Conservation (phyloP, 169 alveolate species). For the Cryptosporidium parvum region DNA sequence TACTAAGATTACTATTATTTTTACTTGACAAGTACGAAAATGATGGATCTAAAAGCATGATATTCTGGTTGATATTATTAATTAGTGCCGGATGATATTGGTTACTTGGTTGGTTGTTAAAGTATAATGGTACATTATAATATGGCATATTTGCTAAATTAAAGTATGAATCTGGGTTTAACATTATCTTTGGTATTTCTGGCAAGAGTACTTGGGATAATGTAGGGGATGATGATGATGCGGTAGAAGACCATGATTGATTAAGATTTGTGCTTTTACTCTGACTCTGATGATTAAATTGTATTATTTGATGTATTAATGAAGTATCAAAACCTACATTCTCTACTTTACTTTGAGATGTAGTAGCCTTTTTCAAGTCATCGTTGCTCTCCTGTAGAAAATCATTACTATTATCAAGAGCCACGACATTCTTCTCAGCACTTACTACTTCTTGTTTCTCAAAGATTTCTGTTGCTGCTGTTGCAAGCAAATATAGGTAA, state of each 20-base stretch:
- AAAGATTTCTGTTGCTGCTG: conserved; percentile 53
- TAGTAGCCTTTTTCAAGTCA: not conserved
- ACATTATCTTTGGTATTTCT: conserved; percentile 7
- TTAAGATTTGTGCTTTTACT: not conserved
- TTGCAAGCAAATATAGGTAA: conserved; percentile 43
- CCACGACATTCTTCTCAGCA: not conserved
- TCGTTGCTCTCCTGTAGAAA: conserved; percentile 13
- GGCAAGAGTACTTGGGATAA: conserved; percentile 1
- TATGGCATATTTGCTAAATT: not conserved
- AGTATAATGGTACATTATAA: conserved; percentile 24
- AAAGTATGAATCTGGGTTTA: conserved; percentile 1
- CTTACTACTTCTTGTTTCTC: conserved; percentile 26
- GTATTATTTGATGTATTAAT: not conserved
- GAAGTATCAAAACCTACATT: not conserved
- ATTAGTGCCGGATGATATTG: conserved; percentile 32
- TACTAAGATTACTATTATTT: not conserved
- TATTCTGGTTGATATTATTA: not conserved
- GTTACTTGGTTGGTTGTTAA: conserved; percentile 12
- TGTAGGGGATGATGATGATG: not conserved
- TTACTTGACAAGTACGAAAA: conserved; percentile 7
- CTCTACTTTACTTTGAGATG: not conserved
- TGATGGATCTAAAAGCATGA: conserved; percentile 45
- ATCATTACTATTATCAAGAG: not conserved
- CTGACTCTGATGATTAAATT: not conserved
- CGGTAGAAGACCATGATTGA: not conserved